Evolutionary conservation across 73 alveolate genomes (phyloP), one percentile per base, ranked within the genome.

Genomic region (Paramecium tetraurelia): DNA sequence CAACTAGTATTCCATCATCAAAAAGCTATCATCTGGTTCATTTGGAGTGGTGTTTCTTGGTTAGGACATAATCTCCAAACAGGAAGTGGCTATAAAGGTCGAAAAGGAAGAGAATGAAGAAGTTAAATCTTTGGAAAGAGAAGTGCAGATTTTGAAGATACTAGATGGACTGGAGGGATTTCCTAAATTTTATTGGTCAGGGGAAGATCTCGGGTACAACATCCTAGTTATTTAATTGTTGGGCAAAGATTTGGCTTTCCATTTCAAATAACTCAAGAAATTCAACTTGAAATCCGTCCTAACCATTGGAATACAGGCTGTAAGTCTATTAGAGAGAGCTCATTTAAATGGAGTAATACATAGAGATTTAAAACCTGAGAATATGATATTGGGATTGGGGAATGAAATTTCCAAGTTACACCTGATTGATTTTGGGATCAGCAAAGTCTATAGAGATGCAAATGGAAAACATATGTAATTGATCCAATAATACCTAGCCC

Each of bases 21-120:
- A 96, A 85, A 93, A 95, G 83, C 94, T 97, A 21, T 98, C 99
- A 14, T 96, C 96, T 27, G 99, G 99, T 40, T 94, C 99, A 18
- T 97, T 95, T 93, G 99, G 99, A 38, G 97, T 96, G 6, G 98
- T 97, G 40, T 96, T 88, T 93, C 93, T 93, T 76, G 94, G 94
- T 4, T 41, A 24, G 57, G 94, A 89, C 75, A 53, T 44, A 14
- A 29, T 58, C 40, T 70, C 94, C 1, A 70, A 89, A 38, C 59
- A 89, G 71, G 86, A 70, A 4, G 94, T 89, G 24, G 94, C 94
- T 16, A 89, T 89, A 18, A 89, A 89, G 31, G 71, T 89, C 9
- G 94, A 89, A 48, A 89, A 89, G 27, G 94, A 89, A 53, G 94
- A 89, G 21, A 89, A 89, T 71, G 94, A 89, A 71, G 94, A 89